A percentile compares a stretch with the other conserved stretches of the same genome.
phyloP scores from a whole-genome alignment of 257 asterid species.

The Solanum rostratum region DNA sequence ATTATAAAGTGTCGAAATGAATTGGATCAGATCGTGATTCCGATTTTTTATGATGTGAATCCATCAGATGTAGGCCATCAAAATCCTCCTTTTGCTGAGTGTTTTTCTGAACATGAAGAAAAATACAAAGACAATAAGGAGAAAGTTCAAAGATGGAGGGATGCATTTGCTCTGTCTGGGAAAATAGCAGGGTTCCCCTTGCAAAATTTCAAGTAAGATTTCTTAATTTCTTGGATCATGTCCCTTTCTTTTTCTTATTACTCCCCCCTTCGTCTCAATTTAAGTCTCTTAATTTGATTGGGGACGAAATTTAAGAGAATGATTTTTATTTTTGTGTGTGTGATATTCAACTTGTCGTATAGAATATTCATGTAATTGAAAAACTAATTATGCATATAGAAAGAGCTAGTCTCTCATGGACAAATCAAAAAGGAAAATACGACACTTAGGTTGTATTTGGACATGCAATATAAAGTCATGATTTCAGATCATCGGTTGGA shows the following conservation, averaged over 20 bases:
- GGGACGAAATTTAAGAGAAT: background rate
- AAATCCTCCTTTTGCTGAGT: background rate
- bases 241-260: background rate
- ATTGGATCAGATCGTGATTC: background rate
- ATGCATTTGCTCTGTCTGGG: background rate
- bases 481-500: background rate
- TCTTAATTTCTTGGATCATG: background rate
- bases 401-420: background rate
- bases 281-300: background rate
- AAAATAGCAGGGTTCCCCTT: background rate
- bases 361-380: background rate
- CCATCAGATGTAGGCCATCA: background rate
- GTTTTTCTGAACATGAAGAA: background rate
- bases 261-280: background rate
- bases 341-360: background rate
- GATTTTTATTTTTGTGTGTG: no score
- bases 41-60: background rate
- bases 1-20: background rate
- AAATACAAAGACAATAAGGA: background rate
- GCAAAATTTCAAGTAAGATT: background rate
- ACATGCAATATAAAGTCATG: background rate
- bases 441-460: background rate
- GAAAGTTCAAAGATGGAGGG: background rate
- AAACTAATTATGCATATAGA: background rate
- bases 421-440: background rate